Evolutionary conservation across 306 rosid species (phyloP), one percentile per base, ranked within the genome.

Genomic region (Senna siamea): DNA sequence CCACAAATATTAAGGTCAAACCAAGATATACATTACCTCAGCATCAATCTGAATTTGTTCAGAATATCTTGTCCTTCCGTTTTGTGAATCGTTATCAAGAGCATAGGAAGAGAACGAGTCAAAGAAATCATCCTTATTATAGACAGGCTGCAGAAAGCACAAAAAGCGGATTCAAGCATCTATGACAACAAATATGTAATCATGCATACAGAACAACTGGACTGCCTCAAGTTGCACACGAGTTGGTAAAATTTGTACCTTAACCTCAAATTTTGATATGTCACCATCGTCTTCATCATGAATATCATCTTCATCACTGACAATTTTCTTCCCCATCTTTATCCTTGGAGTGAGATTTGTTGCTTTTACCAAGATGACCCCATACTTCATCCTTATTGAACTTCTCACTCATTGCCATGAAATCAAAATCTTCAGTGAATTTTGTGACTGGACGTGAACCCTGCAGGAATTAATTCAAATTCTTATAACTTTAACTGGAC

Each of bases 321-420:
- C 47, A 43, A n/a, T 84, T 84, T 77, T 80, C 92, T 80, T 93
- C 90, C 64, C 77, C 87, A 9, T 84, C 92, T 44, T 43, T 86
- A 28, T 84, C 91, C 74, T 80, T 89, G 30, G 82, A 72, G 63
- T 63, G 70, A 73, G 85, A 78, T 82, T 87, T 91, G 41, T 46
- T 82, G 72, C 75, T 83, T 84, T 89, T 94, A 62, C 97, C 98
- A 59, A 94, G 95, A 83, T 92, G 88, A 64, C 92, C 97, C 99
- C 99, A 94, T n/a, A 92, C 97, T 84, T 94, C 97, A 77, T 94
- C 99, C 90, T 94, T 94, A 48, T 92, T 94, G 75, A 94, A 94
- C 80, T 92, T 94, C 82, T 94, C 99, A 80, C 92, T 94, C 99
- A 94, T 94, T 50, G 97, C 96, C 66, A 13, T 86, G 87, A 94